A percentile compares a stretch with the other conserved stretches of the same genome.
Conservation (phyloP, 495 filamentous ascomycete species). For the Amniculicola lignicola region DNA sequence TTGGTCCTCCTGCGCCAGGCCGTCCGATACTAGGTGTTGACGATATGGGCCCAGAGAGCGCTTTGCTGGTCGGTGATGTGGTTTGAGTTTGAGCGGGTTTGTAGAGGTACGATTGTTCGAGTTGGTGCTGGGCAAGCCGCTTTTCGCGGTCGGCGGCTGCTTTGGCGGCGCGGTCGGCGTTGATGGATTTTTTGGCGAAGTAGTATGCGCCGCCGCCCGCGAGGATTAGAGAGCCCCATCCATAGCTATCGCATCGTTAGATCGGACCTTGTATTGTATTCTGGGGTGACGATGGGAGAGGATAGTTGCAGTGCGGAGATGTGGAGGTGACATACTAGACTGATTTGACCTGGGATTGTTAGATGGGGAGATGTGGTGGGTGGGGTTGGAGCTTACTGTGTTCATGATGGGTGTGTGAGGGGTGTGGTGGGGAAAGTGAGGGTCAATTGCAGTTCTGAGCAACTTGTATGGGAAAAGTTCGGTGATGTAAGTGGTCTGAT, state of each 20-base stretch:
- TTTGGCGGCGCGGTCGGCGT: conserved; percentile 73
- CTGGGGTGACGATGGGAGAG: background rate
- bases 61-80: background rate
- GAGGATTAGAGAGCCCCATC: conserved; percentile 81
- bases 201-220: conserved; percentile 91
- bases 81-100: background rate
- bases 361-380: no score
- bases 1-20: no score
- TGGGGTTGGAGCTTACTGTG: conserved; percentile 26
- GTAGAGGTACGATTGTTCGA: conserved; percentile 19
- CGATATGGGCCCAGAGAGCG: no score
- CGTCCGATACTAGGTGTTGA: no score
- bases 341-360: conserved; percentile 27
- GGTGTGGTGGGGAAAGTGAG: background rate
- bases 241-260: conserved; percentile 41
- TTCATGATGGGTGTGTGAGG: conserved; percentile 15
- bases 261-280: background rate
- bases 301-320: background rate
- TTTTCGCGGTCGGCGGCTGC: conserved; percentile 56
- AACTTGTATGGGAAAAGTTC: background rate
- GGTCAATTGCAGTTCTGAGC: conserved; percentile 13
- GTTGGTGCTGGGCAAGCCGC: conserved; percentile 21
- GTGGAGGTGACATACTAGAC: conserved; percentile 33
- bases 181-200: conserved; percentile 92
- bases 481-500: conserved; percentile 12